These are phyloP conservation scores for Aspergillus glaucus DNA, from an alignment of 2,329 filamentous ascomycete species.

Conservation along the genomic window DNA sequence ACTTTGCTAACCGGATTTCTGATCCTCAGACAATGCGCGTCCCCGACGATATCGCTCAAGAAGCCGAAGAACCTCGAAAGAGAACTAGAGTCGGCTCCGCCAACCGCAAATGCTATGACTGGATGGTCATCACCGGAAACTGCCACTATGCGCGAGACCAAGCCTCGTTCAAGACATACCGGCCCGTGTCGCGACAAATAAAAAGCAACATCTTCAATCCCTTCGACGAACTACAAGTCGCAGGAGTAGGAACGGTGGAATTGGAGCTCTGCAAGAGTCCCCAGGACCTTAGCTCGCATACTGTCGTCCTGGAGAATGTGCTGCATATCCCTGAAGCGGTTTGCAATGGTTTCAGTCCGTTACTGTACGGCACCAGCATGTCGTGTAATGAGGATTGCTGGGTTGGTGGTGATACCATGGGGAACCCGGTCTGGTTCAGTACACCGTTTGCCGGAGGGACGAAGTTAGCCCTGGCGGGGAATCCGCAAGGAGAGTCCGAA, in stretches of 20 bases:
- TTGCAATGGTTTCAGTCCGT: conserved; percentile 27
- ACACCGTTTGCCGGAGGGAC: conserved; percentile 14
- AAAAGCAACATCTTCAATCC: conserved; percentile 18
- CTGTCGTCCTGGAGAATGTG: conserved; percentile 25
- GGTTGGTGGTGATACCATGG: conserved; percentile 13
- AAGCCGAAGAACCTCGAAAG: neutral
- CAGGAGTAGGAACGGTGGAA: conserved; percentile 28
- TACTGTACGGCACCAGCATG: conserved; percentile 19
- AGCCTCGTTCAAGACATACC: conserved; percentile 26
- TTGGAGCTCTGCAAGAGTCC: conserved; percentile 18
- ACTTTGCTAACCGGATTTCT: neutral
- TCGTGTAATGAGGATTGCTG: conserved; percentile 14
- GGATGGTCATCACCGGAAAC: conserved; percentile 24
- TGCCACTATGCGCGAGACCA: conserved; percentile 29
- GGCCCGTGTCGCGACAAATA: conserved; percentile 12
- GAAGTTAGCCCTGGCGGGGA: conserved; percentile 11
- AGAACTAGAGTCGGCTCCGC: neutral
- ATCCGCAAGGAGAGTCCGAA: conserved; percentile 13
- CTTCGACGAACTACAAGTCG: conserved; percentile 19
- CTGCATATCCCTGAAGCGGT: conserved; percentile 29
- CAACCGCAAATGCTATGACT: conserved; percentile 17
- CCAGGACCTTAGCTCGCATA: conserved; percentile 15
- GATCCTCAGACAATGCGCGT: neutral
- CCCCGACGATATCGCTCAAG: neutral
- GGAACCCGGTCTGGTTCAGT: conserved; percentile 13